Percentiles rank a stretch among this genome's conserved stretches.
Evolutionary conservation across 768 basidiomycete species (phyloP).

Genomic region (Pulveroboletus frians): DNA sequence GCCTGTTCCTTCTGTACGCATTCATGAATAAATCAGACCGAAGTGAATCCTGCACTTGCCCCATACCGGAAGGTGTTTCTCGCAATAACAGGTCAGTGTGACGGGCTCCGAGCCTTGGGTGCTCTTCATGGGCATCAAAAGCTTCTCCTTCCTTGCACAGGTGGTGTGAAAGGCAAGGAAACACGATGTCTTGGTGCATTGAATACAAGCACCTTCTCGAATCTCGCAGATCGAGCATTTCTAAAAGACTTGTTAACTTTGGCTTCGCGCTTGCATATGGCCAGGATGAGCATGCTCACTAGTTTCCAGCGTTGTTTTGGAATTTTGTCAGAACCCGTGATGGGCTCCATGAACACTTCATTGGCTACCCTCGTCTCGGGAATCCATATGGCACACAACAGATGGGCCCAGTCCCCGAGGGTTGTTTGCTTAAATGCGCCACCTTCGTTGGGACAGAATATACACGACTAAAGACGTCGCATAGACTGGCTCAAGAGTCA

Average conservation of each 20-base stretch:
- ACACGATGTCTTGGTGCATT: constrained; percentile 87
- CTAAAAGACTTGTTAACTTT: constrained; percentile 21
- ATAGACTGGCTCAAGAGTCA: not conserved
- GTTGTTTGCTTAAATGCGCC: constrained; percentile 98
- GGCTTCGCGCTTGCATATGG: not conserved
- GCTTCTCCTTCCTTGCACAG: constrained; percentile 82
- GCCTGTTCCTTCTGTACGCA: constrained; percentile 58
- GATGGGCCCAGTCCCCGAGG: constrained; percentile 90
- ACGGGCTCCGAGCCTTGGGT: constrained; percentile 69
- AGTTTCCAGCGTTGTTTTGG: constrained; percentile 92
- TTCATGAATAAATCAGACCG: not conserved
- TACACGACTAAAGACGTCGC: constrained; percentile 60
- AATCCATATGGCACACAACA: constrained; percentile 96
- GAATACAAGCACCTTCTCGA: constrained; percentile 83
- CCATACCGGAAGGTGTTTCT: constrained; percentile 85
- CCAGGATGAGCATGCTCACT: constrained; percentile 42
- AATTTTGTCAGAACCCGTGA: constrained; percentile 83
- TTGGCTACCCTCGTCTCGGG: constrained; percentile 92
- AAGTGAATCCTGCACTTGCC: not conserved
- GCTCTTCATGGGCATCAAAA: constrained; percentile 84
- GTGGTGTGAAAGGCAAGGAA: constrained; percentile 93
- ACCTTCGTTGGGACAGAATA: constrained; percentile 94
- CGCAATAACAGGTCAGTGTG: constrained; percentile 77
- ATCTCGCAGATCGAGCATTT: constrained; percentile 64
- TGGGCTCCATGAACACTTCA: constrained; percentile 97